Evolutionary conservation across 306 rosid genomes (phyloP).

Genomic region (Amphicarpaea edgeworthii): DNA sequence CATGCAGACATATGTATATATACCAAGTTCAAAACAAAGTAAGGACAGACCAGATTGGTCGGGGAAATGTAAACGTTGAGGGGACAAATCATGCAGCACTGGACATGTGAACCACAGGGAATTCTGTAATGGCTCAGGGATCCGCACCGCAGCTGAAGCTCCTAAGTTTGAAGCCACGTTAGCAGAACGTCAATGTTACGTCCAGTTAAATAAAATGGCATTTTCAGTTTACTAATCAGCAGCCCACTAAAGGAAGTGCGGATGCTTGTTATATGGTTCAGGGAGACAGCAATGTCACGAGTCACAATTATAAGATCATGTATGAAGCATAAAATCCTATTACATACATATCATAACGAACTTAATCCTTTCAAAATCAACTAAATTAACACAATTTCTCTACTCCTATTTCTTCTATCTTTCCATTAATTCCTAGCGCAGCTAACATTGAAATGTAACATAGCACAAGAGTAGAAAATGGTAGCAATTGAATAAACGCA

Average conservation of each 20-base stretch:
- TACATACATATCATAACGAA: background rate
- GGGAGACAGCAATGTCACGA: background rate
- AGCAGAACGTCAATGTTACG: background rate
- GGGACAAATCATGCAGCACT: conserved; percentile 27
- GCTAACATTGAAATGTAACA: background rate
- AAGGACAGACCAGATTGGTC: conserved; percentile 52
- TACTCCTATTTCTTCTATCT: background rate
- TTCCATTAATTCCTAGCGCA: background rate
- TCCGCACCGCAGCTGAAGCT: conserved; percentile 37
- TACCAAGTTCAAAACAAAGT: background rate
- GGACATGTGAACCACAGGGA: conserved; percentile 44
- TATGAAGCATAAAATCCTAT: background rate
- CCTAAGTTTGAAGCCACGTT: conserved; percentile 50
- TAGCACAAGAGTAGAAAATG: background rate
- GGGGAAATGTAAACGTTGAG: background rate
- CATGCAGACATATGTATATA: background rate
- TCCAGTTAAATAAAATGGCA: background rate
- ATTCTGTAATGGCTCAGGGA: conserved; percentile 52
- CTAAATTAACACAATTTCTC: background rate
- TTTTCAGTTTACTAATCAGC: background rate
- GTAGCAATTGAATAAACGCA: background rate
- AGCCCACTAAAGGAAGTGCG: background rate
- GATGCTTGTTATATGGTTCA: background rate
- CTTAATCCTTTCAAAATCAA: background rate
- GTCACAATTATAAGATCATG: background rate